A percentile compares a stretch with the other conserved stretches of the same genome.
phyloP scores from a whole-genome alignment of 441 rosid species.

The Melastoma candidum region DNA sequence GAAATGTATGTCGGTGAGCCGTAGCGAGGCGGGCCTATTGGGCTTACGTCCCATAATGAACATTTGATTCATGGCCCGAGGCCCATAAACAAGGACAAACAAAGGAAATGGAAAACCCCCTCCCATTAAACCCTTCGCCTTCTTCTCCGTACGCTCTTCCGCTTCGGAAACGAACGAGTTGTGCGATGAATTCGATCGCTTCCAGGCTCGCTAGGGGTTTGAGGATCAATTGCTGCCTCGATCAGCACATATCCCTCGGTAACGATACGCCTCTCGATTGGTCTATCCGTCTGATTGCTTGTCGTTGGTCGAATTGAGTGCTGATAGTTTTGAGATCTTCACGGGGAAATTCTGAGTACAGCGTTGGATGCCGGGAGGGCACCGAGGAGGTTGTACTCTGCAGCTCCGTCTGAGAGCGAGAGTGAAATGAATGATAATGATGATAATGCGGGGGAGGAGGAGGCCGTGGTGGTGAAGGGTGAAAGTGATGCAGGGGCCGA shows the following conservation, averaged over 20 bases:
- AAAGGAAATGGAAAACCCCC: no score
- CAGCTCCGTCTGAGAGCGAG: slow-evolving; percentile 24
- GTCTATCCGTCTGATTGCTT: not conserved
- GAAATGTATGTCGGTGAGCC: no score
- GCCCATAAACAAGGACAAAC: no score
- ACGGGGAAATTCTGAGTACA: slow-evolving; percentile 14
- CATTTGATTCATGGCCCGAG: no score
- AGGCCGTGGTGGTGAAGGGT: no score
- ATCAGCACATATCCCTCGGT: slow-evolving; percentile 27
- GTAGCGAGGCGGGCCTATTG: no score
- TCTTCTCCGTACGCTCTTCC: not conserved
- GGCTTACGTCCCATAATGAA: no score
- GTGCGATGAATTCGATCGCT: slow-evolving; percentile 33
- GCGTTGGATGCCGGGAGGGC: slow-evolving; percentile 30
- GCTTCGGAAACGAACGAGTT: not conserved
- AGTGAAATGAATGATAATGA: slow-evolving; percentile 13
- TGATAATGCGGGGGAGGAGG: slow-evolving; percentile 26
- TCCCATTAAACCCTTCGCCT: no score
- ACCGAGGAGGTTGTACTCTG: slow-evolving; percentile 42
- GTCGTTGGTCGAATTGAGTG: not conserved
- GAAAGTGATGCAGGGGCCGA: no score
- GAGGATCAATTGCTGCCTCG: slow-evolving; percentile 17
- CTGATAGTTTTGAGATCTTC: slow-evolving; percentile 4
- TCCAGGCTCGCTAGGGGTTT: slow-evolving; percentile 28
- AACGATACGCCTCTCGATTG: slow-evolving; percentile 4